Percentiles rank a stretch among this genome's conserved stretches.
These are phyloP conservation scores for Coemansia sp. DNA, from an alignment of 192 early-diverging fungal genomes.

Conservation along the genomic window DNA sequence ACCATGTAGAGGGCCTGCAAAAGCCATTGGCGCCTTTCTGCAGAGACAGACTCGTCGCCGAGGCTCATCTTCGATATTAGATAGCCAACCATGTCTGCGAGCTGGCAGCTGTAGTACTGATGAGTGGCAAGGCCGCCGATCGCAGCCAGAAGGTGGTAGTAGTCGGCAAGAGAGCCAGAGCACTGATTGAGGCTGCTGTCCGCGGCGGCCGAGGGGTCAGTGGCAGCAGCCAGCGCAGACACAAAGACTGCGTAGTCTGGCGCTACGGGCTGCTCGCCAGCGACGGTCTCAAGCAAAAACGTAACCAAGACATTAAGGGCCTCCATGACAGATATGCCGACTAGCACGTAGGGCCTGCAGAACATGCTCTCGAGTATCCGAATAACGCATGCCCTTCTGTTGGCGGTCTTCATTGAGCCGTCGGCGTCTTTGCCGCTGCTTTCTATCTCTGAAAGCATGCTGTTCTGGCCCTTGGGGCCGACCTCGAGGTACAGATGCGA, in stretches of 20 bases:
- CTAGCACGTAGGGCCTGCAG: conserved; percentile 47
- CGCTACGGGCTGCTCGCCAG: conserved; percentile 1
- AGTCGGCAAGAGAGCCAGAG: conserved; percentile 13
- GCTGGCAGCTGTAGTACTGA: conserved; percentile 49
- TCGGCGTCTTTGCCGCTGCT: not conserved
- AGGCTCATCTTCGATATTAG: conserved; percentile 36
- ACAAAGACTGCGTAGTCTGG: conserved; percentile 25
- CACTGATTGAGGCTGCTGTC: not conserved
- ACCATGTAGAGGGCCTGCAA: conserved; percentile 31
- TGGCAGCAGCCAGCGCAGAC: conserved; percentile 13
- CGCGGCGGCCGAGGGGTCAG: not conserved
- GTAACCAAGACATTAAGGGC: conserved; percentile 46
- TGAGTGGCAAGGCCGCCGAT: conserved; percentile 51
- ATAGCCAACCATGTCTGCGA: conserved; percentile 41
- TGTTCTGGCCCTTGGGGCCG: conserved; percentile 5
- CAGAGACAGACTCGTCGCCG: not conserved
- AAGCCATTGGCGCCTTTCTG: conserved; percentile 18
- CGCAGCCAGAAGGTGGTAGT: conserved; percentile 45
- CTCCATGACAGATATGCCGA: conserved; percentile 54
- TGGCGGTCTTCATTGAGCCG: conserved; percentile 1
- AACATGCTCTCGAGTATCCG: conserved; percentile 47
- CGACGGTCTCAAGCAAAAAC: conserved; percentile 34
- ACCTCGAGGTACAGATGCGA: conserved; percentile 16
- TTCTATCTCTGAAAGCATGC: conserved; percentile 4
- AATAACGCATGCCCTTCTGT: conserved; percentile 33